Evolutionary conservation across 2,329 filamentous ascomycete species (phyloP), one percentile per base, ranked within the genome.

Genomic region (Aspergillus ustus): DNA sequence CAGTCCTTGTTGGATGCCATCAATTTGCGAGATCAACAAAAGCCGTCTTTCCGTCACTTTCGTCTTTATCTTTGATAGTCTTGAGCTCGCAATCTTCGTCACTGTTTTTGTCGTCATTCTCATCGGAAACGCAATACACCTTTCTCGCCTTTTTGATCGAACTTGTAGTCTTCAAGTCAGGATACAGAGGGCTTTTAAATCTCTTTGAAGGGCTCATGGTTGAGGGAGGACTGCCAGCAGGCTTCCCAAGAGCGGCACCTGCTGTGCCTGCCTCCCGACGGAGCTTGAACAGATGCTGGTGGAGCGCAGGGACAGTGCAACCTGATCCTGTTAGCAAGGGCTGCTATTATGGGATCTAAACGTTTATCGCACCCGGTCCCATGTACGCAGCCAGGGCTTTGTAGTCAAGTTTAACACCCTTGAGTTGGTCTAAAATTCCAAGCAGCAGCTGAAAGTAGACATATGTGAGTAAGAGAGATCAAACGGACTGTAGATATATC

Each of bases 51-150:
- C 31, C 29, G 15, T 52, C 25, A 25, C 25, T 25, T 25, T 25
- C 45, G 25, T 61, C 48, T 29, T 61, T 25, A 3, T 57, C n/a
- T 28, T 59, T 59, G 25, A 59, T 60, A n/a, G 34, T 29, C 46
- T 29, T 49, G 45, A 31, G 17, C 4, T 56, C 29, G 37, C 40
- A 40, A n/a, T 44, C n/a, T 17, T 19, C 19, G n/a, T 48, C 11
- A n/a, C 34, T 7, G 6, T 34, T 22, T 2, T 48, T 53, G 2
- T 57, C 52, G 3, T 34, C 37, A 17, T 61, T 37, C n/a, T 60
- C 17, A 34, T 52, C 53, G 13, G 40, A 11, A 19, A 52, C 4
- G 34, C 19, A 19, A 56, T 57, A 31, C 2, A n/a, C 28, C 15
- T 34, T 37, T 25, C 57, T 61, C 15, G 40, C 59, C 22, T 34